A percentile compares a stretch with the other conserved stretches of the same genome.
These are phyloP conservation scores for Sclerotinia sclerotiorum DNA, from an alignment of 2,329 filamentous ascomycete species.

Conservation along the genomic window DNA sequence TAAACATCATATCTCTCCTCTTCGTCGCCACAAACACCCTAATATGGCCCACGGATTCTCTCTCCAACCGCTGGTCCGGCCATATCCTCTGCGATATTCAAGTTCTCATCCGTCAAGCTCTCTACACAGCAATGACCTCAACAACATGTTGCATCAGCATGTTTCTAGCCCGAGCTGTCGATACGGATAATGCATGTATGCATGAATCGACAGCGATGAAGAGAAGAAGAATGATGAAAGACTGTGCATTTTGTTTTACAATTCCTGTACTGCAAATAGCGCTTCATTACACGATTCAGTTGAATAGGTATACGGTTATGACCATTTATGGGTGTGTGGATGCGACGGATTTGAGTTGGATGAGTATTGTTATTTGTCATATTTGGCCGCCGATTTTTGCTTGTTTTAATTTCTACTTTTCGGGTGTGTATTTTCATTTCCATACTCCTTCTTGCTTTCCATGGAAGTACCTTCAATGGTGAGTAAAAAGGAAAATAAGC, in stretches of 20 bases:
- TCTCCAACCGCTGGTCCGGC: conserved; percentile 56
- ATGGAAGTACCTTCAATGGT: not conserved
- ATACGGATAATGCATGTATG: conserved; percentile 55
- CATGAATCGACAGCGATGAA: conserved; percentile 50
- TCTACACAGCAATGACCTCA: conserved; percentile 52
- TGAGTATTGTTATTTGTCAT: conserved; percentile 52
- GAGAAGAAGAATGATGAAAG: conserved; percentile 48
- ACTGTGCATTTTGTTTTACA: conserved; percentile 55
- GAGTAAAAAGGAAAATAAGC: not conserved
- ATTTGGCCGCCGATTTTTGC: conserved; percentile 58
- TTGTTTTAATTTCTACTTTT: conserved; percentile 54
- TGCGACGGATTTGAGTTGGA: conserved; percentile 57
- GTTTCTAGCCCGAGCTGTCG: conserved; percentile 58
- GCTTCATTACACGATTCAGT: conserved; percentile 60
- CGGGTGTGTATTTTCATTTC: conserved; percentile 48
- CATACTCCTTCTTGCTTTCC: conserved; percentile 10
- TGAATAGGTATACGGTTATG: conserved; percentile 56
- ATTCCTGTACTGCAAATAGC: conserved; percentile 56
- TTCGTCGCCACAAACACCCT: conserved; percentile 61
- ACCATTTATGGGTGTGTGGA: conserved; percentile 59
- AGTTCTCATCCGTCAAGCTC: conserved; percentile 55
- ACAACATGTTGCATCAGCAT: conserved; percentile 59
- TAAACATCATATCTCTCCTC: conserved; percentile 56
- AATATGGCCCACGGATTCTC: conserved; percentile 62
- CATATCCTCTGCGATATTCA: conserved; percentile 63